phyloP scores from a whole-genome alignment of 176 grass and related monocot genomes.

The Oryza meyeriana region DNA sequence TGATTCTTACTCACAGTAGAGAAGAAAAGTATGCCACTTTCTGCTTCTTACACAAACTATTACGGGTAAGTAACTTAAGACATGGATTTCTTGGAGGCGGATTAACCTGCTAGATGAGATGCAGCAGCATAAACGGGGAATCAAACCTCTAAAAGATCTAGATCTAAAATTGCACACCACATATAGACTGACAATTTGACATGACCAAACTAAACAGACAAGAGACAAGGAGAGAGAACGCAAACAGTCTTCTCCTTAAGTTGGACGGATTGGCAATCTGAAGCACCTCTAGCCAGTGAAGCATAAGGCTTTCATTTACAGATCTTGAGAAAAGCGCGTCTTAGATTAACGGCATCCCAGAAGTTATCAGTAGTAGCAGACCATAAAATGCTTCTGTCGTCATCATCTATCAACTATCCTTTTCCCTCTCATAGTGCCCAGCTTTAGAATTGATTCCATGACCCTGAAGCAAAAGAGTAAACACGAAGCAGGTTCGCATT shows the following conservation, averaged over 20 bases:
- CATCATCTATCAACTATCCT: neutral
- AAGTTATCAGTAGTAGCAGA: neutral
- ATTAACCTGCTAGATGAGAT: neutral
- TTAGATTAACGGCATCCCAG: neutral
- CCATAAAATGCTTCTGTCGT: neutral
- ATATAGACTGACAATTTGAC: neutral
- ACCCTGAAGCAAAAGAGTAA: conserved; percentile 3
- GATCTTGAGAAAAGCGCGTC: neutral
- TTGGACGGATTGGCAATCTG: neutral
- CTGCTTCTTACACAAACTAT: neutral
- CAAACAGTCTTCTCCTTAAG: neutral
- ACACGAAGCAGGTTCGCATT: neutral
- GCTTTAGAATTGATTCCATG: conserved; percentile 29
- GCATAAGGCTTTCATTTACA: too few relatives aligned
- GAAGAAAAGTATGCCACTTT: neutral
- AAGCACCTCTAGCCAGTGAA: neutral
- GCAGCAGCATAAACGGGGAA: neutral
- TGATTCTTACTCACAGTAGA: neutral
- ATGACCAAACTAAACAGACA: neutral
- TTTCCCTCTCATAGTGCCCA: conserved; percentile 1
- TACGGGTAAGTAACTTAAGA: neutral
- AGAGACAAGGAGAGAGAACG: too few relatives aligned
- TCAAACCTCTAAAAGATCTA: neutral
- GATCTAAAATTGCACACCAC: neutral
- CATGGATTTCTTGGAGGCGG: neutral